phyloP scores from a whole-genome alignment of 176 grass and related monocot species.

The Bonia amplexicaulis region DNA sequence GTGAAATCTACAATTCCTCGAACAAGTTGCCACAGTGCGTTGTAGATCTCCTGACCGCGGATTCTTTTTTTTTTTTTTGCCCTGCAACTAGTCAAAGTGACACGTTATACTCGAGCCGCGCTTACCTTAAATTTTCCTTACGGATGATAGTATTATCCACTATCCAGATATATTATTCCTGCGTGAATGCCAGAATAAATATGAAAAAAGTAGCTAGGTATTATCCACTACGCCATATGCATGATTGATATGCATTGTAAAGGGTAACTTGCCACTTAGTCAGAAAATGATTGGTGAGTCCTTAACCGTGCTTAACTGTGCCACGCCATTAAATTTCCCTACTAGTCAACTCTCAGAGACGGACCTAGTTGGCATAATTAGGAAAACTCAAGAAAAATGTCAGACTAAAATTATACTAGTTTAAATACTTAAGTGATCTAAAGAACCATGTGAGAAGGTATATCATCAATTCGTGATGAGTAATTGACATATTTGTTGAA shows the following conservation, averaged over 20 bases:
- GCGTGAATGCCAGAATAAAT: background rate
- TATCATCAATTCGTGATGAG: too few relatives aligned
- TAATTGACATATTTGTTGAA: too few relatives aligned
- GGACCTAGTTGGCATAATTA: too few relatives aligned
- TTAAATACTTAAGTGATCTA: too few relatives aligned
- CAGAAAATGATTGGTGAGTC: background rate
- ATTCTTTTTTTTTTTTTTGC: background rate
- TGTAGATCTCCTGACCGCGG: conserved; percentile 42
- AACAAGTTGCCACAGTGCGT: conserved; percentile 40
- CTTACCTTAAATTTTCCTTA: conserved; percentile 17
- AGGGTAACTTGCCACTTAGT: background rate
- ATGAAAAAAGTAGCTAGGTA: background rate
- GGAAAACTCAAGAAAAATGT: too few relatives aligned
- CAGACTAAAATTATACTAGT: too few relatives aligned
- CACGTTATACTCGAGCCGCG: conserved; percentile 41
- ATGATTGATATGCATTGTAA: background rate
- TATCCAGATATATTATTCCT: background rate
- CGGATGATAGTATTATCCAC: background rate
- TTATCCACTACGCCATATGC: background rate
- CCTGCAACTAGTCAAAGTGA: conserved; percentile 25
- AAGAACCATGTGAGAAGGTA: too few relatives aligned
- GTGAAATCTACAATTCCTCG: conserved; percentile 49
- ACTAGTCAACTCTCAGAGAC: background rate
- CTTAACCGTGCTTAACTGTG: background rate
- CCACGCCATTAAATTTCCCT: background rate